Base-by-base conservation (phyloP, 352 stramenopile genomes). In the Thalassiosira mediterranea region DNA sequence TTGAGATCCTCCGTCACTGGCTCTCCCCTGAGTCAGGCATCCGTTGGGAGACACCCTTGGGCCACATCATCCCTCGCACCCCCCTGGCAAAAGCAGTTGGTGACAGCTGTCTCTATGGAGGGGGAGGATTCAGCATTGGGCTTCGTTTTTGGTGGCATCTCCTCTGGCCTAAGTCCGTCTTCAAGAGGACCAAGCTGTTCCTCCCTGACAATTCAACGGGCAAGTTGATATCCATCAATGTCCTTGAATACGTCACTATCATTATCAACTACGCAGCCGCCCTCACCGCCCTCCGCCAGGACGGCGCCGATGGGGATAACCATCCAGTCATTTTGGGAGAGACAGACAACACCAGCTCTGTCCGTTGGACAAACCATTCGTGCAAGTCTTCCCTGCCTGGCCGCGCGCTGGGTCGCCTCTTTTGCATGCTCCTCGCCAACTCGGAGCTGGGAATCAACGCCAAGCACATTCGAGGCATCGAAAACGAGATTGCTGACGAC, bases 261-360 rank as follows among this genome's bases (percentile, higher is more conserved):
- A 81, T 76, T 15, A 63, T 81, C 25, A 76, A 67, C 31, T 51
- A 51, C n/a, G 53, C 53, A 0, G 62, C 54, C 26, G 56, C 62
- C 4, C n/a, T 67, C n/a, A 60, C 25, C 19, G 49, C 25, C 17
- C 19, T 69, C n/a, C 0, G 26, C 25, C n/a, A 15, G 21, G 8
- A 57, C 0, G 11, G 25, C 10, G 28, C 31, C 15, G 56, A 48
- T 4, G 1, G 29, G 17, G 61, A 71, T 51, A 15, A 49, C 1
- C 31, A 53, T n/a, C 65, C 65, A 10, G 52, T 73, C 11, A 11
- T 73, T 0, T 11, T 73, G 8, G 32, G 34, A 11, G 17, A 47
- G 13, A 38, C 37, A 21, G 62, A 80, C 37, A 75, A 74, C 26
- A 46, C 1, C 15, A 65, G 28, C 28, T 32, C 56, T 1, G 19